These are phyloP conservation scores for Maudiozyma humilis DNA, from an alignment of 1,139 yeast species.

Conservation along the genomic window DNA sequence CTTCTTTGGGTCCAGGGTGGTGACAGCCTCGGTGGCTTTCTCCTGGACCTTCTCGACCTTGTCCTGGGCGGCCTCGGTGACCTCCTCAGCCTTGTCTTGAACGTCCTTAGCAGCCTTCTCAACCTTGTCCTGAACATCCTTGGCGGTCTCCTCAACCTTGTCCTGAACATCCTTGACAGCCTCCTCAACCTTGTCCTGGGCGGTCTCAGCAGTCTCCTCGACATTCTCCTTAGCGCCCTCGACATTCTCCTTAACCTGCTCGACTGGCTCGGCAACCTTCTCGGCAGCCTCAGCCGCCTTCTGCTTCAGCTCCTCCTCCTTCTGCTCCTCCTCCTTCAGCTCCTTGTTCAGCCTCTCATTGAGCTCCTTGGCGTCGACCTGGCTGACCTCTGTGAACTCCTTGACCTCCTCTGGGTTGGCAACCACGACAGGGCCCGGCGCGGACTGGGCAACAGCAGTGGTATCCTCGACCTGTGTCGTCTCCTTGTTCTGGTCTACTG, in stretches of 20 bases:
- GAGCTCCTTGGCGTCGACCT: slow-evolving; percentile 21
- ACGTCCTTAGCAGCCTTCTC: neutral
- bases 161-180: neutral
- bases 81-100: neutral
- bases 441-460: slow-evolving; percentile 5
- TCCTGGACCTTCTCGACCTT: neutral
- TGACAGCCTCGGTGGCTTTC: neutral
- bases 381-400: slow-evolving; percentile 38
- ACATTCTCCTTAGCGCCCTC: neutral
- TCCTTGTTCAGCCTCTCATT: slow-evolving; percentile 19
- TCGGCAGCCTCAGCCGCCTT: neutral
- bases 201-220: slow-evolving; percentile 3
- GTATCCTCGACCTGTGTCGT: slow-evolving; percentile 2
- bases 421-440: slow-evolving; percentile 35
- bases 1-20: too few relatives aligned
- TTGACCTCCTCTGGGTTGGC: slow-evolving; percentile 43
- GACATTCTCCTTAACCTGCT: neutral
- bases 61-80: slow-evolving; percentile 1
- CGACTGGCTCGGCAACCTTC: neutral
- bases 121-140: slow-evolving; percentile 6
- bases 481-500: slow-evolving; percentile 5
- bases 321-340: slow-evolving; percentile 8
- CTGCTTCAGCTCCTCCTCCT: too few relatives aligned
- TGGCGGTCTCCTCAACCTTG: neutral
- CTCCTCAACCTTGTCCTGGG: slow-evolving; percentile 3